Evolutionary conservation across 148 eudicot genomes (phyloP), one percentile per base, ranked within the genome.

Genomic region (Silene conica): DNA sequence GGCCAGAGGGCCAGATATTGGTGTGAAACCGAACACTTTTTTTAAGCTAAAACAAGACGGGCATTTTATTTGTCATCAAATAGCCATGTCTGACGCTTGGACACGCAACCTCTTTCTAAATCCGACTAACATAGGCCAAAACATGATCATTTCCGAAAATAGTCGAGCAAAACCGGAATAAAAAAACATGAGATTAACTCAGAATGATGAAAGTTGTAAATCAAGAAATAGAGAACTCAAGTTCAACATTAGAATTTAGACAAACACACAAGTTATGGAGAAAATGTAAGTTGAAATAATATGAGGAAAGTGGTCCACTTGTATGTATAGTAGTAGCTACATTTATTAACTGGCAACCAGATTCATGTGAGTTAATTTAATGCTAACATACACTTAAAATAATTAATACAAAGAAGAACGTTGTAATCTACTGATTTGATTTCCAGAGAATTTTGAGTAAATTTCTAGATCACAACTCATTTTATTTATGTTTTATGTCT

Each of bases 281-380:
- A n/a, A n/a, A 56, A 74, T 72, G 78, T 62, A 83, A 79, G 70
- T 71, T 75, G 72, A 79, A n/a, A n/a, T n/a, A n/a, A 77, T 75
- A 48, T 71, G 77, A 74, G 58, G 76, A 56, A 16, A 70, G 75
- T 70, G 82, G 82, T 70, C 82, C 82, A 70, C 25, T 71, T 57
- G 78, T 79, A 31, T 31, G 34, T 31, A 31, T 26, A n/a, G n/a
- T n/a, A n/a, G 34, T 38, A 68, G 64, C 67, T 55, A 78, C 71
- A 83, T 78, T 78, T 67, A 72, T 38, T 80, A 74, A 60, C 81
- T 74, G 82, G 79, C 85, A 77, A 86, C 83, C 87, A 82, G 77
- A 82, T 74, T 85, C 98, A 87, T 88, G 96, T 93, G 98, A 90
- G 59, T 74, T 75, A 67, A 87, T 82, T 90, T 75, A 93, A 87